Base-by-base conservation (phyloP, 768 basidiomycete genomes). In the Boletus rubroflammeus region DNA sequence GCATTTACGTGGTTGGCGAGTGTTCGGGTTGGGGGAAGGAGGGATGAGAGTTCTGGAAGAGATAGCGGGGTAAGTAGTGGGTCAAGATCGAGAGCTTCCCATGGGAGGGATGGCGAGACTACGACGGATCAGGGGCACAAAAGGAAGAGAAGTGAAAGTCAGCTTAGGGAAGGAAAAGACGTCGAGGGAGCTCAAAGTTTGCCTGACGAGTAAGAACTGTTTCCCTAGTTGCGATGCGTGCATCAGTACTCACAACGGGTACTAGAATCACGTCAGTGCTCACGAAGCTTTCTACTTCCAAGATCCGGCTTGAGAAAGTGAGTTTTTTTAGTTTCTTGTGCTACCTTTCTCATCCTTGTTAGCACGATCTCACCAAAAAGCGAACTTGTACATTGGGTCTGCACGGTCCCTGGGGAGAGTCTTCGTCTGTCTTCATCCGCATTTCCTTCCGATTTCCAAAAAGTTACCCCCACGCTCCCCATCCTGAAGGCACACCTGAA, bases 361-460 rank as follows among this genome's bases (percentile, higher is more conserved):
- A 88, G 85, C 81, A 83, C 42, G 87, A 89, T 51, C 73, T 88
- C 36, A 76, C 77, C 8, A 88, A 87, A 66, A 84, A 80, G 61
- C 83, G 92, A 10, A 87, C 84, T 14, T 90, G 91, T 61, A 93
- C 92, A 2, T 77, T 97, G 44, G 90, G 92, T 5, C 74, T 98
- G 40, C 84, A 91, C 58, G 91, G 91, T 2, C 93, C 93, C 3
- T 95, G 93, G 93, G 92, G 90, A n/a, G 88, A 87, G 52, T 82
- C 80, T 0, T 86, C 85, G 11, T 87, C 85, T 19, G 88, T 88
- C 7, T 94, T 92, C 72, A 84, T 94, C 54, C 85, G 95, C 1
- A 81, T 96, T 26, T 87, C 90, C 1, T 95, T 97, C 73, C 85
- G 82, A 2, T 98, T 98, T 63, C 94, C 96, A 0, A 78, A 82